A percentile compares a stretch with the other conserved stretches of the same genome.
Conservation (phyloP, 768 basidiomycete genomes). For the Baorangia bicolor region DNA sequence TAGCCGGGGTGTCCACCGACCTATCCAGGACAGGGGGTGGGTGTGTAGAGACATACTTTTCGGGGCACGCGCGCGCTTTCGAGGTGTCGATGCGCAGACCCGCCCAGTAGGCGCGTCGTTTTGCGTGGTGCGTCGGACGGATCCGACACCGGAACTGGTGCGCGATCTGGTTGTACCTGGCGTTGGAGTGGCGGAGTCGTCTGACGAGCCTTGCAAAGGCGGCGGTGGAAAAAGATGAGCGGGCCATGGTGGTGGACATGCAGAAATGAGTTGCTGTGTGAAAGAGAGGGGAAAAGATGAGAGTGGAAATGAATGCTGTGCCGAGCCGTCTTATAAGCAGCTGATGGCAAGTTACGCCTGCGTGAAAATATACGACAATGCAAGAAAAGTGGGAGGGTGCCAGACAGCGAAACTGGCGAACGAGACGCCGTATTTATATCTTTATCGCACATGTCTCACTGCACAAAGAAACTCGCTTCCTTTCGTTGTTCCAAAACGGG, state of each 20-base stretch:
- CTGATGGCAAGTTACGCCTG: constrained; percentile 10
- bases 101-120: constrained; percentile 42
- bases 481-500: neutral
- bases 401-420: neutral
- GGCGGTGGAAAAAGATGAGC: constrained; percentile 29
- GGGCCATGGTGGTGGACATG: constrained; percentile 19
- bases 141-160: constrained; percentile 36
- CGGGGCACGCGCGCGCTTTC: constrained; percentile 42
- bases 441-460: constrained; percentile 7
- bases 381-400: constrained; percentile 1
- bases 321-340: neutral
- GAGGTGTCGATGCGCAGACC: constrained; percentile 44
- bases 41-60: constrained; percentile 34
- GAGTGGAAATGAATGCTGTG: constrained; percentile 9
- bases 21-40: constrained; percentile 18
- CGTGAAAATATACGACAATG: constrained; percentile 7
- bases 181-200: constrained; percentile 46
- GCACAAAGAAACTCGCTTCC: constrained; percentile 13
- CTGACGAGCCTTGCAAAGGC: constrained; percentile 38
- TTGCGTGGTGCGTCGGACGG: constrained; percentile 45
- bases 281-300: neutral
- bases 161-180: constrained; percentile 41
- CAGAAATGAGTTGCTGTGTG: too few relatives aligned
- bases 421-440: constrained; percentile 15
- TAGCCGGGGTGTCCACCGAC: constrained; percentile 17